These are phyloP conservation scores for Tubosaeta sp. DNA, from an alignment of 768 basidiomycete species.

Conservation along the genomic window DNA sequence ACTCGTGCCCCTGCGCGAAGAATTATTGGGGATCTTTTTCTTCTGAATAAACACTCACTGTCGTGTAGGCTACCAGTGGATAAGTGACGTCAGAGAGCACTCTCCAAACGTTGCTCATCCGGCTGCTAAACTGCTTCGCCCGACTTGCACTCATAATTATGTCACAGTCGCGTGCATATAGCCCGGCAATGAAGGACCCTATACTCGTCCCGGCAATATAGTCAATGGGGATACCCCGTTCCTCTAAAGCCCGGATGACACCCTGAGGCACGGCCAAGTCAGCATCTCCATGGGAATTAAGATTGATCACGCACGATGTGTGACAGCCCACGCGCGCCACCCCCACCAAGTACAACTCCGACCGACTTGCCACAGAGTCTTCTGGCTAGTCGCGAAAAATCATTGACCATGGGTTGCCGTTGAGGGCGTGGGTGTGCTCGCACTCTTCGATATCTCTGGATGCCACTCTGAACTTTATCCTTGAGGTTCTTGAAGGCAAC, in stretches of 20 bases:
- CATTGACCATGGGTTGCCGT: slow-evolving; percentile 77
- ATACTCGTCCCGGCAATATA: slow-evolving; percentile 94
- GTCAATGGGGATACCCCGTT: slow-evolving; percentile 90
- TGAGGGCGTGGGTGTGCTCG: slow-evolving; percentile 61
- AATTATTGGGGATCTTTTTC: not conserved
- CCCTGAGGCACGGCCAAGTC: slow-evolving; percentile 49
- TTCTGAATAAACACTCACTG: slow-evolving; percentile 36
- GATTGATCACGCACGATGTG: slow-evolving; percentile 49
- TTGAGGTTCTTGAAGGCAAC: slow-evolving; percentile 88
- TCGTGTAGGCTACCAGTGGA: slow-evolving; percentile 73
- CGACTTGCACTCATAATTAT: slow-evolving; percentile 80
- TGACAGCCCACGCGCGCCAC: slow-evolving; percentile 89
- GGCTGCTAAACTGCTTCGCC: slow-evolving; percentile 84
- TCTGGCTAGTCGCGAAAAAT: slow-evolving; percentile 89
- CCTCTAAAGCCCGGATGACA: slow-evolving; percentile 87
- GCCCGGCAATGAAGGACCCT: slow-evolving; percentile 86
- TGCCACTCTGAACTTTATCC: slow-evolving; percentile 84
- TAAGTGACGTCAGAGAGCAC: slow-evolving; percentile 89
- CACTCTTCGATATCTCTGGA: slow-evolving; percentile 80
- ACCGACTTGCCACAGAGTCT: slow-evolving; percentile 90
- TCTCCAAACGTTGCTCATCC: slow-evolving; percentile 95
- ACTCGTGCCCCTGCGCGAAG: slow-evolving; percentile 76
- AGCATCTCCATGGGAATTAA: slow-evolving; percentile 7
- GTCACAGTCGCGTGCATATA: slow-evolving; percentile 94
- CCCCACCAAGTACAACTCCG: slow-evolving; percentile 92